These are phyloP conservation scores for Fistulinella cinereoalba DNA, from an alignment of 1,284 basidiomycete genomes.

Conservation along the genomic window DNA sequence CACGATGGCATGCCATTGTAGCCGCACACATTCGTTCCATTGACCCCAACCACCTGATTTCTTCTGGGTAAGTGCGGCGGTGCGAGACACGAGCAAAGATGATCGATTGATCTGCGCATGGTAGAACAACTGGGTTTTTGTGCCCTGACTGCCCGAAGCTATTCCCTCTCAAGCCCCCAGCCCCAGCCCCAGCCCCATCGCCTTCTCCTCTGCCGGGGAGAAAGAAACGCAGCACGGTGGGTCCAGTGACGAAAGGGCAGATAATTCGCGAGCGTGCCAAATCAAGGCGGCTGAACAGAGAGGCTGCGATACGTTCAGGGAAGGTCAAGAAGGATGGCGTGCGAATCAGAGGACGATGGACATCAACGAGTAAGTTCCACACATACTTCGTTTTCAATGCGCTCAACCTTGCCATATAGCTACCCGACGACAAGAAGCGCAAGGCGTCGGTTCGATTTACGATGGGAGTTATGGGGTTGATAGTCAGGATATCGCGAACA, in stretches of 20 bases:
- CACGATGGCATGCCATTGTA: slow-evolving; percentile 51
- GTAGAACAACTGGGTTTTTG: slow-evolving; percentile 56
- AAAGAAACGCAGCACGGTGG: slow-evolving; percentile 34
- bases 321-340: slow-evolving; percentile 38
- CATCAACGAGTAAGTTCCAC: slow-evolving; percentile 44
- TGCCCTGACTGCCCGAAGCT: slow-evolving; percentile 57
- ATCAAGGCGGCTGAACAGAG: slow-evolving; percentile 37
- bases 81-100: not conserved
- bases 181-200: slow-evolving; percentile 39
- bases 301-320: slow-evolving; percentile 26
- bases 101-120: not conserved
- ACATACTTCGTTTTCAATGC: not conserved
- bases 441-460: slow-evolving; percentile 45
- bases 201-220: slow-evolving; percentile 35
- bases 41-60: slow-evolving; percentile 64
- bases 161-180: slow-evolving; percentile 36
- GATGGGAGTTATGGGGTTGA: slow-evolving; percentile 66
- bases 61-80: slow-evolving; percentile 48
- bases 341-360: slow-evolving; percentile 61
- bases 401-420: slow-evolving; percentile 28
- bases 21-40: slow-evolving; percentile 44
- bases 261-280: slow-evolving; percentile 48
- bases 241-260: slow-evolving; percentile 43
- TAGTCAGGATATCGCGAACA: slow-evolving; percentile 59
- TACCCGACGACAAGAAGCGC: slow-evolving; percentile 44